phyloP scores from a whole-genome alignment of 1,284 basidiomycete genomes.

The Phlebopus sp. region DNA sequence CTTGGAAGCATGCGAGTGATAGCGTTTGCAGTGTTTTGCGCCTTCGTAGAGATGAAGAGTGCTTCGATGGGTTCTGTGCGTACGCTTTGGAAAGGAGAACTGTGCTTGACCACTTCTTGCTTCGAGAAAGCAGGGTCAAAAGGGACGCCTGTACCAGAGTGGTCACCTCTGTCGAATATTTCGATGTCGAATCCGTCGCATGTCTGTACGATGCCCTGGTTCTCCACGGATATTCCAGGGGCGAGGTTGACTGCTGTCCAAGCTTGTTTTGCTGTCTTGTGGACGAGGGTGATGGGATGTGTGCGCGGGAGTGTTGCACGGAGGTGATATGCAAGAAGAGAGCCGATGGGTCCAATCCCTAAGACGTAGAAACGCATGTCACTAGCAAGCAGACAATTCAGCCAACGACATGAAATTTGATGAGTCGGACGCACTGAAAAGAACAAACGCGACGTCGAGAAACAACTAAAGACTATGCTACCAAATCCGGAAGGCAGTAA shows the following conservation, averaged over 20 bases:
- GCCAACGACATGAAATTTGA: too few species aligned
- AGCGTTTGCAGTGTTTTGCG: conserved; percentile 60
- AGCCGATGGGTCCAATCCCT: conserved; percentile 79
- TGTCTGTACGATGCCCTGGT: conserved; percentile 41
- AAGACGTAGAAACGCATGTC: conserved; percentile 73
- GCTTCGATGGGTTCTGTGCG: conserved; percentile 51
- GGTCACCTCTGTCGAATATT: conserved; percentile 35
- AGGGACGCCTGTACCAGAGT: conserved; percentile 25
- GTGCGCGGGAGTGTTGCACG: conserved; percentile 52
- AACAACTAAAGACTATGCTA: too few species aligned
- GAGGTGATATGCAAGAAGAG: conserved; percentile 77
- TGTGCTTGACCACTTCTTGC: conserved; percentile 11
- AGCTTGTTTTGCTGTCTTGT: conserved; percentile 44
- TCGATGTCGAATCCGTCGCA: conserved; percentile 47
- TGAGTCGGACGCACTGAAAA: too few species aligned
- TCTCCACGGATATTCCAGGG: conserved; percentile 45
- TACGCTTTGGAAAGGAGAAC: conserved; percentile 20
- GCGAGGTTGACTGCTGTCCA: conserved; percentile 30
- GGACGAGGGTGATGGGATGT: conserved; percentile 66
- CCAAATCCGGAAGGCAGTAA: not conserved
- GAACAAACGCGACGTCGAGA: too few species aligned
- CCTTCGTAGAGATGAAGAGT: conserved; percentile 84
- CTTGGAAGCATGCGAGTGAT: conserved; percentile 63
- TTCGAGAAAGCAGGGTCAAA: conserved; percentile 16
- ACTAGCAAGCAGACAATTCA: too few species aligned